Evolutionary conservation across 106 monocot genomes (phyloP).

Genomic region (Agapanthus africanus): DNA sequence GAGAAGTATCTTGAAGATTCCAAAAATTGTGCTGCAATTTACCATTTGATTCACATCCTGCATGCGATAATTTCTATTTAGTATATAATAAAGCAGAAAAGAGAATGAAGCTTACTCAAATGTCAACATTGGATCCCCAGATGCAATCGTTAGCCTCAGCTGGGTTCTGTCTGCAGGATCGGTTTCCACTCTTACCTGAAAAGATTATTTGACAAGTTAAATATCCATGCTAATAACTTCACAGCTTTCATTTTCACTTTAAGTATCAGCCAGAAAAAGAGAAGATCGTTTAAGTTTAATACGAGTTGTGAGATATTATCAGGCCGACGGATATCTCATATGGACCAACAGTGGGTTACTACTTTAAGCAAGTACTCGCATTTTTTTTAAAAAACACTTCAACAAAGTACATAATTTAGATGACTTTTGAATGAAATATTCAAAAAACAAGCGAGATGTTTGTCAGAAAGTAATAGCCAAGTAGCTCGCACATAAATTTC

Average conservation of each 20-base stretch:
- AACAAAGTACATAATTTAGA: not conserved
- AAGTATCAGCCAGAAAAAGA: too few species aligned
- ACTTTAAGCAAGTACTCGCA: not conserved
- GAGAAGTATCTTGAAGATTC: not conserved
- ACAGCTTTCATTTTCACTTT: not conserved
- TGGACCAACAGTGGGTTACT: not conserved
- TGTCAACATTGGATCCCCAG: slow-evolving; percentile 75
- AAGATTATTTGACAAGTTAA: not conserved
- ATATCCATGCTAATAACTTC: not conserved
- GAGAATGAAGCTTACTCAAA: slow-evolving; percentile 56
- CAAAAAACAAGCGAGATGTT: not conserved
- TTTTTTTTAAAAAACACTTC: too few species aligned
- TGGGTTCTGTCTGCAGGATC: slow-evolving; percentile 96
- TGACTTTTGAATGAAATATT: not conserved
- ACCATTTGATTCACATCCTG: not conserved
- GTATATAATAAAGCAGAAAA: not conserved
- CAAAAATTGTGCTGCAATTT: not conserved
- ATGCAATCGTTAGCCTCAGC: slow-evolving; percentile 80
- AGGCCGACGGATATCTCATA: too few species aligned
- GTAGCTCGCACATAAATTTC: too few species aligned
- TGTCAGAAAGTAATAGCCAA: not conserved
- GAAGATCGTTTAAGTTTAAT: too few species aligned
- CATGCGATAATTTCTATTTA: not conserved
- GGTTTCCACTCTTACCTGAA: slow-evolving; percentile 87
- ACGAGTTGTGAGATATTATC: too few species aligned